Base-by-base conservation (phyloP, 2,329 filamentous ascomycete species). In the Exophiala viscosa region DNA sequence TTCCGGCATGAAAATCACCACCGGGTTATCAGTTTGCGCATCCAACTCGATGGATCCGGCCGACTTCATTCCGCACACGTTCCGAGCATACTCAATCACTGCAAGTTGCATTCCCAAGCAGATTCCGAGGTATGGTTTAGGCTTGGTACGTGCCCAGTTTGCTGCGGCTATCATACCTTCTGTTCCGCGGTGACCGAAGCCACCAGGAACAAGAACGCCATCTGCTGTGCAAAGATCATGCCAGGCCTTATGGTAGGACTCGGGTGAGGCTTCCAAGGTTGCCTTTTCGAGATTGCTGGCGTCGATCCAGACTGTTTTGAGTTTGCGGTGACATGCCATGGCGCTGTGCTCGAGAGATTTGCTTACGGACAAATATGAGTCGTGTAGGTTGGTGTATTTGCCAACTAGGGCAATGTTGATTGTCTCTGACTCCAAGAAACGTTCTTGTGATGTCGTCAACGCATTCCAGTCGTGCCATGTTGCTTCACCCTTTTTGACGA, bases 1-100 rank as follows among this genome's bases (percentile, higher is more conserved):
- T 69, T 96, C 92, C 1, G 92, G 92, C 93, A 97, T 99, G 73
- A 87, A 92, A 62, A 97, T 81, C 61, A 99, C 83, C 23, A 88
- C 81, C 20, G 81, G 83, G 65, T 90, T 77, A 43, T 83, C 74
- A n/a, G 84, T 80, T 13, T 67, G 53, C 8, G 71, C 68, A 49
- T 81, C 70, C 59, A 85, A 77, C 60, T 85, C 82, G 49, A 75
- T 76, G 5, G 76, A 81, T 3, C 75, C 76, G 1, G 81, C 82
- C 39, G 75, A 71, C 3, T 72, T 69, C 57, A 90, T 77, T 23
- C 81, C 81, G 70, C 84, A 87, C 1, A 92, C 75, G 60, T 89
- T 84, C 38, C 90, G 84, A 1, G 90, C 90, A 62, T 84, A 89
- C 70, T 97, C 91, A 61, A 96, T 87, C 42, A 96, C 90, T 15